Base-by-base conservation (phyloP, 2,329 filamentous ascomycete genomes). In the Epichloe gansuensis region DNA sequence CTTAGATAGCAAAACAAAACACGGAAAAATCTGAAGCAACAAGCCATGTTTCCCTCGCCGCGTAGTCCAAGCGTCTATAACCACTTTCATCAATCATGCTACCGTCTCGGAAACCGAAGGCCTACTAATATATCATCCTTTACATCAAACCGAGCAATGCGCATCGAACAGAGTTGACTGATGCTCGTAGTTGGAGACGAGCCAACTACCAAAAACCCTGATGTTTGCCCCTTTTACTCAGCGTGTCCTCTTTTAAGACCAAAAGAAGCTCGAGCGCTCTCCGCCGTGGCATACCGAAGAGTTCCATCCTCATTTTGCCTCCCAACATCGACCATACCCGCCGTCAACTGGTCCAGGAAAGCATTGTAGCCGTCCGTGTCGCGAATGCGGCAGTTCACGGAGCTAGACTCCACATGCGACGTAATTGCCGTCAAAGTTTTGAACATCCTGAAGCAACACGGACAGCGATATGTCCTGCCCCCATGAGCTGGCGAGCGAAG, bases 361-460 rank as follows among this genome's bases (percentile, higher is more conserved):
- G 59, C 55, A 3, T 58, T 56, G 43, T 61, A 78, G 13, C 67
- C 62, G 11, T 68, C 62, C 0, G 69, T 66, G 3, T 72, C 59
- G 4, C 73, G 70, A 28, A 79, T 67, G 6, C 61, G 62, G 63
- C 77, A 78, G 21, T 62, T 64, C 37, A 54, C 59, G 3, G 67
- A 65, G 51, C 67, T 69, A 1, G 71, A 67, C 58, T 81, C 77
- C 23, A 68, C 70, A 55, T 81, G 78, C 46, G 69, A 66, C 3
- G 73, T 69, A 35, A 80, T 69, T 2, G 72, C 67, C 15, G 68
- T 61, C 21, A 72, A 62, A 2, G 66, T 67, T 7, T 62, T 62
- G 59, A 76, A 80, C 7, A 58, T 60, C 2, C 60, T 61, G 12
- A 63, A 61, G 57, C 78, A 81, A 46, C 62, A 65, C 0, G 74